Base-by-base conservation (phyloP, 2,329 filamentous ascomycete species). In the Neofusicoccum umdonicola region DNA sequence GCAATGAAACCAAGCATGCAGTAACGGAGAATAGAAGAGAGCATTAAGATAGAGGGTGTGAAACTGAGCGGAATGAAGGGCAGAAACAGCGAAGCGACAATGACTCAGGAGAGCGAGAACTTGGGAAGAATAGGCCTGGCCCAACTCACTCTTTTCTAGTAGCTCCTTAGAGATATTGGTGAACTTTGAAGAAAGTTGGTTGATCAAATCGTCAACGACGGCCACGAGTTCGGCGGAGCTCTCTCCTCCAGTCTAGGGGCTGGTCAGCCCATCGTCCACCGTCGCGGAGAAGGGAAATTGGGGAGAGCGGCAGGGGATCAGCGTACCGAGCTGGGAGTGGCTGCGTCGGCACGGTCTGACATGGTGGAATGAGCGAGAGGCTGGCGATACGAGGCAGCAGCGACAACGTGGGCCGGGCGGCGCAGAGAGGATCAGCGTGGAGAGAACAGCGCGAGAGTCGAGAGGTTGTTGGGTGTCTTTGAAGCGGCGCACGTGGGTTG, bases 131-230 rank as follows among this genome's bases (percentile, higher is more conserved):
- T 13, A 48, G 17, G 19, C 11, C 13, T 44, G 52, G 54, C 7
- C 19, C 7, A 7, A 81, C 88, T 75, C 78, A 96, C 93, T 91
- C 80, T 96, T 97, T 42, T 90, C 86, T 71, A 96, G 92, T 66
- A 97, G 89, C 78, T 97, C 93, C 66, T 87, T 90, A 8, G 92
- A 96, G 4, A 97, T 88, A 12, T 86, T 87, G 19, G 90, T 88
- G 76, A 97, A 97, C 76, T 96, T 96, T 76, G 87, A 89, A 60
- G 91, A 91, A 0, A 97, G 81, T 51, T 92, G 89, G 74, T 93
- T 92, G 3, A 97, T 82, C 2, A 97, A 84, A 45, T 97, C 92
- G 70, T 97, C 93, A 1, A 97, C 89, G 1, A 93, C 91, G 3
- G 87, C 87, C 2, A 88, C 88, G 64, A 96, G 85, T 73, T 94